Conservation (phyloP, 345 rosid genomes). For the Syzygium grande region DNA sequence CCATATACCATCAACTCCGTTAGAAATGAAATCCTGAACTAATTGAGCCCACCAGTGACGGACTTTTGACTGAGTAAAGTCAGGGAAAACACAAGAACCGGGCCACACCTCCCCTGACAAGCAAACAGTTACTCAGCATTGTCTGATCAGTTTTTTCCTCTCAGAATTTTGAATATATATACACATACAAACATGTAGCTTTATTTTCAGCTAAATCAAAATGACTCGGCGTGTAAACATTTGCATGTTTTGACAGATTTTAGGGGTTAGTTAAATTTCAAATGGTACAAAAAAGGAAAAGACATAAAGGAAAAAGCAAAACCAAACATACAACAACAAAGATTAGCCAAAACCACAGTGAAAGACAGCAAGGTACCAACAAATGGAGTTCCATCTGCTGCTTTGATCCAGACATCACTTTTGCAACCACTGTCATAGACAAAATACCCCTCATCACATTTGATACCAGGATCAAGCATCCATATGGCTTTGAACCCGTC, state of each 20-base stretch:
- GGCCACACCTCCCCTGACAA: slow-evolving; percentile 93
- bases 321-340: not conserved
- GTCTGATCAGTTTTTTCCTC: not conserved
- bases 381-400: slow-evolving; percentile 57
- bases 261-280: not conserved
- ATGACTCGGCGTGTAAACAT: not conserved
- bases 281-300: not conserved
- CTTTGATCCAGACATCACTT: slow-evolving; percentile 58
- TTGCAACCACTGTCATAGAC: slow-evolving; percentile 60
- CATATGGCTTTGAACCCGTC: slow-evolving; percentile 82
- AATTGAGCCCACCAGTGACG: slow-evolving; percentile 88
- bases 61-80: slow-evolving; percentile 64
- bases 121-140: not conserved
- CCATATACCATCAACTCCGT: slow-evolving; percentile 98
- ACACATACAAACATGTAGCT: not conserved
- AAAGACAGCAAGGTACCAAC: slow-evolving; percentile 34
- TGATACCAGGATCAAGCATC: slow-evolving; percentile 98
- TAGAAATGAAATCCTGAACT: slow-evolving; percentile 66
- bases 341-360: not conserved
- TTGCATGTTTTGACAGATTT: not conserved
- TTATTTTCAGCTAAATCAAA: not conserved
- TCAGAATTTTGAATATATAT: not conserved
- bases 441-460: slow-evolving; percentile 61
- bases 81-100: slow-evolving; percentile 87
- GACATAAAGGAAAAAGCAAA: not conserved